Conservation (phyloP, 805 yeast species). For the Candida chauliodis region DNA sequence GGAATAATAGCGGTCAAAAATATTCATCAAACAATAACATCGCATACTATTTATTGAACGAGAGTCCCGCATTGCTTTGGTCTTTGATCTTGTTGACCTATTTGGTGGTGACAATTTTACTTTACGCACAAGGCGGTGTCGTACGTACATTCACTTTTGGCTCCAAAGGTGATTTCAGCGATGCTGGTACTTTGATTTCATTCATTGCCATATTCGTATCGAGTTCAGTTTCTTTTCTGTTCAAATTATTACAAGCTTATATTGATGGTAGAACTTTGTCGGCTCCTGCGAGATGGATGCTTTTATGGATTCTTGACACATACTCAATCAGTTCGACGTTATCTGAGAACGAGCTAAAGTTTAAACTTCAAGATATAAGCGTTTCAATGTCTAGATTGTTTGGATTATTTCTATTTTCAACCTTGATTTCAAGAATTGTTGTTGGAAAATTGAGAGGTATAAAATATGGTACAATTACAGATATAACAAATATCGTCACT, state of each 20-base stretch:
- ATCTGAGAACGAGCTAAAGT: conserved; percentile 8
- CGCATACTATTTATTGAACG: conserved; percentile 35
- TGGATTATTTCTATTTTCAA: conserved; percentile 21
- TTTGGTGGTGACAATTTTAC: conserved; percentile 16
- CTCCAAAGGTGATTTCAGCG: conserved; percentile 10
- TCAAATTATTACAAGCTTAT: conserved; percentile 51
- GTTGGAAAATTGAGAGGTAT: conserved; percentile 20
- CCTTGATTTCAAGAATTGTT: conserved; percentile 26
- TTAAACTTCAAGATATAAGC: conserved; percentile 20
- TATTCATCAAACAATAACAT: conserved; percentile 41
- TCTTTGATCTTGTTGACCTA: conserved; percentile 40
- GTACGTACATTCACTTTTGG: conserved; percentile 17
- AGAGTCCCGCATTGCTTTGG: conserved; percentile 43
- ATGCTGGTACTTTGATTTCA: conserved; percentile 29
- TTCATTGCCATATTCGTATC: conserved; percentile 47
- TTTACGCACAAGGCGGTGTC: conserved; percentile 24
- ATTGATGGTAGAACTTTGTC: conserved; percentile 58
- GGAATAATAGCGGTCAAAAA: conserved; percentile 92
- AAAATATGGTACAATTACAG: conserved; percentile 29
- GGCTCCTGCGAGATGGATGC: conserved; percentile 19
- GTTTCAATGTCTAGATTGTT: conserved; percentile 25
- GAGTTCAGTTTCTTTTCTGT: conserved; percentile 43
- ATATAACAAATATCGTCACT: conserved; percentile 32
- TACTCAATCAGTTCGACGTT: conserved; percentile 3
- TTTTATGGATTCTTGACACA: conserved; percentile 25